Evolutionary conservation across 345 rosid species (phyloP), one percentile per base, ranked within the genome.

Genomic region (Cardamine resedifolia): DNA sequence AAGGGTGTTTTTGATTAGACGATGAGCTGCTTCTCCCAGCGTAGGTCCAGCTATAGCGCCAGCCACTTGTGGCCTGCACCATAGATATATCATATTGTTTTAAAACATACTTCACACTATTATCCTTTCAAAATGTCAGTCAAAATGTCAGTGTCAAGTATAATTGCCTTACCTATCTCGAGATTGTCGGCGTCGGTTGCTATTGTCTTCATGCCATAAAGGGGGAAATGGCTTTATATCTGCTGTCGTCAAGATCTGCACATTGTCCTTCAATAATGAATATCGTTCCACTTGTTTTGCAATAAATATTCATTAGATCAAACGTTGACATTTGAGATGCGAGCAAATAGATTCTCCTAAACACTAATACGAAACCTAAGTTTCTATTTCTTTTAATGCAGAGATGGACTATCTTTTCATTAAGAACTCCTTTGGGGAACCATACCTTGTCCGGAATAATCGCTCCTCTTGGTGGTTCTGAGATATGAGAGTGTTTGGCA

Each of bases 21-120:
- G 98, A 78, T 92, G 97, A 73, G 97, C 98, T 62, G 97, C 97
- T 79, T 90, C 97, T 74, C 97, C 98, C 76, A 96, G 81, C 33
- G 75, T 11, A 50, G 80, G 85, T 23, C 99, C 97, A 5, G 83
- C 83, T 16, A 92, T 83, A 45, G 90, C 98, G 68, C 98, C 92
- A 55, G 90, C 91, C 64, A 92, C 85, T 62, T 77, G 92, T 8
- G 88, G 85, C 87, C 99, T 92, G 83, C 56, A 77, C 56, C 81
- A 14, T 53, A 71, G n/a, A 65, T 64, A 65, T 41, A 50, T 19
- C 20, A 63, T 62, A 53, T 55, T 21, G 6, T 26, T 44, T 4
- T 38, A 14, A n/a, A 50, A 33, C 50, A 45, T 11, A 55, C 3
- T 28, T 61, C 53, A 62, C 47, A 20, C 15, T 57, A 14, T 11